Evolutionary conservation across 345 rosid genomes (phyloP), one percentile per base, ranked within the genome.

Genomic region (Lepidium africanum): DNA sequence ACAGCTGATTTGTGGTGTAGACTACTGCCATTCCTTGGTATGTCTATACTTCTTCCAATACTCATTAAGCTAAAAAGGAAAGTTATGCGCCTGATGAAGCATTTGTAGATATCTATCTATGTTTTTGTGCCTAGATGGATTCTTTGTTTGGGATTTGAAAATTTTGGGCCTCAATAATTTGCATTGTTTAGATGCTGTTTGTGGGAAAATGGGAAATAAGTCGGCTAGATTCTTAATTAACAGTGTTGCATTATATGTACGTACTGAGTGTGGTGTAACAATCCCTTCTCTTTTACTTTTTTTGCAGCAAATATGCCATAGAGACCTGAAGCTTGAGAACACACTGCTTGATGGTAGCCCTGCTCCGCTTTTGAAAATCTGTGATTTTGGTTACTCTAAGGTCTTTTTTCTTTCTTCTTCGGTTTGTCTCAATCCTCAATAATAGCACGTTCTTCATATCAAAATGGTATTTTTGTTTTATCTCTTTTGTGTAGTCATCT

Each of bases 321-420:
- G 96, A 53, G 94, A 90, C 65, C 73, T 90, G 84, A 90, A 90
- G 77, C 69, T 90, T 79, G 96, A 90, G 76, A 90, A 90, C 68
- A 87, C 93, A 48, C 58, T 90, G 69, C 76, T 90, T 66, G 96
- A 90, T 78, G 96, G 96, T 42, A 90, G 96, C 81, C 88, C 93
- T 51, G 91, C 94, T 50, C 96, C 91, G 37, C 88, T 88, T 49
- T 69, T 90, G 64, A 90, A 90, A 80, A 85, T 90, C 45, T 90
- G 96, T 67, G 94, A 90, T 67, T 90, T 90, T 76, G 96, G 96
- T 42, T 90, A 87, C 73, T 90, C 96, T 13, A 90, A 73, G 77
- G 97, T 87, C 49, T 54, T 47, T 10, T 41, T 13, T 32, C n/a
- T 52, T 52, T 17, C 16, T 45, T 47, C 21, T 43, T 40, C 43